phyloP scores from a whole-genome alignment of 148 eudicot genomes.

The Vaccinium vitisidaea region DNA sequence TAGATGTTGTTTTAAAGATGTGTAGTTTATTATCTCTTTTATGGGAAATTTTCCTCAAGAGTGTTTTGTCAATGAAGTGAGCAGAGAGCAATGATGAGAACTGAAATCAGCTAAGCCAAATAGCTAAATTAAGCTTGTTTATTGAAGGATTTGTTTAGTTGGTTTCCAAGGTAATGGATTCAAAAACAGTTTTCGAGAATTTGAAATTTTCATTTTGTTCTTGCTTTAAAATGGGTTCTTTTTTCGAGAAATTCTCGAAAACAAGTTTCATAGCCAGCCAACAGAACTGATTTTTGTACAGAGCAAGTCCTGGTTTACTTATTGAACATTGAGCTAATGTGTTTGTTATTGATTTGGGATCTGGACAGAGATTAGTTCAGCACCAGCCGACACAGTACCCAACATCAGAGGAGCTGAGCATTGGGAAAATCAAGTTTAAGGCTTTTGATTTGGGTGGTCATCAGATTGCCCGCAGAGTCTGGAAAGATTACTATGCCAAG shows the following conservation, averaged over 20 bases:
- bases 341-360: slow-evolving; percentile 10
- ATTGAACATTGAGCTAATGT: not conserved
- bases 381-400: slow-evolving; percentile 85
- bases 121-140: not conserved
- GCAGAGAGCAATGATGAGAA: not conserved
- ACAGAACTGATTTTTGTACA: not conserved
- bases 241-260: not conserved
- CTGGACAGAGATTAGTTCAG: slow-evolving; percentile 61
- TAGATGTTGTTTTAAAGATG: not conserved
- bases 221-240: not conserved
- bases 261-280: not conserved
- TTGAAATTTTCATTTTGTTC: not conserved
- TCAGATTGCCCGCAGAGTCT: slow-evolving; percentile 80
- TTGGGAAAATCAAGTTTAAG: slow-evolving; percentile 76
- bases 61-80: not conserved
- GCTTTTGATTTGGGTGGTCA: slow-evolving; percentile 86
- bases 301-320: not conserved
- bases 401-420: slow-evolving; percentile 75
- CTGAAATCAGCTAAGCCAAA: not conserved
- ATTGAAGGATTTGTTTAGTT: not conserved
- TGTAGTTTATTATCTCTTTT: not conserved
- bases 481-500: slow-evolving; percentile 88
- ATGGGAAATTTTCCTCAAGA: not conserved
- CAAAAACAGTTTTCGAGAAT: not conserved
- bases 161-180: not conserved